Conservation (phyloP, 164 flowering plant species). For the Annona cherimola region DNA sequence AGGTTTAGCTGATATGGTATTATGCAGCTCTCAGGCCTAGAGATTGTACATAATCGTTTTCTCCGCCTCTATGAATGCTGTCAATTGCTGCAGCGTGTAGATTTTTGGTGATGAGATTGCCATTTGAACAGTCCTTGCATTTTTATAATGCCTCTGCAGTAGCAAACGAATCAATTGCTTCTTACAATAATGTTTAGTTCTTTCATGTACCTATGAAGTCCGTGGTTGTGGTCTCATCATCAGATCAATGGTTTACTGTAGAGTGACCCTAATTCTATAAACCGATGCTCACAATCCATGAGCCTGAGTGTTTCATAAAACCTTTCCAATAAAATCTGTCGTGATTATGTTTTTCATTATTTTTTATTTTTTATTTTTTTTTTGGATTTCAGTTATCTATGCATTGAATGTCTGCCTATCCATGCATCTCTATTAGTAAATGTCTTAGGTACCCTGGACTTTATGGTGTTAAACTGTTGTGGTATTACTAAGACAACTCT, state of each 20-base stretch:
- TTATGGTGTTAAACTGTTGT: no score
- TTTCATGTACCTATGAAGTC: background rate
- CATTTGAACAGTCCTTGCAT: background rate
- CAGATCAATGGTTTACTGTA: background rate
- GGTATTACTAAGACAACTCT: no score
- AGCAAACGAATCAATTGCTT: no score
- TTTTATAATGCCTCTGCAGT: background rate
- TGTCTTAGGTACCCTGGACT: background rate
- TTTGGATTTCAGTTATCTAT: background rate
- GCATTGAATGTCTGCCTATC: background rate
- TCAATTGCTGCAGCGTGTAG: background rate
- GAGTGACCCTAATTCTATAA: background rate
- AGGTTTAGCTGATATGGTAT: conserved; percentile 22
- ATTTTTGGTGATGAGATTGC: background rate
- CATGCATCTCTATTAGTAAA: background rate
- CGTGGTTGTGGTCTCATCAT: background rate
- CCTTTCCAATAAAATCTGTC: background rate
- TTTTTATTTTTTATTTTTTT: no score
- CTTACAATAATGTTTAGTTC: no score
- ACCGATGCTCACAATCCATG: background rate
- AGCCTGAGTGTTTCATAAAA: background rate
- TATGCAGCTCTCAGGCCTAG: background rate
- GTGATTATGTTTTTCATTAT: no score
- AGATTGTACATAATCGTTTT: background rate
- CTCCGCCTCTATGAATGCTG: no score